A percentile compares a stretch with the other conserved stretches of the same genome.
Evolutionary conservation across 805 yeast species (phyloP).

Genomic region (Brettanomyces nanus): DNA sequence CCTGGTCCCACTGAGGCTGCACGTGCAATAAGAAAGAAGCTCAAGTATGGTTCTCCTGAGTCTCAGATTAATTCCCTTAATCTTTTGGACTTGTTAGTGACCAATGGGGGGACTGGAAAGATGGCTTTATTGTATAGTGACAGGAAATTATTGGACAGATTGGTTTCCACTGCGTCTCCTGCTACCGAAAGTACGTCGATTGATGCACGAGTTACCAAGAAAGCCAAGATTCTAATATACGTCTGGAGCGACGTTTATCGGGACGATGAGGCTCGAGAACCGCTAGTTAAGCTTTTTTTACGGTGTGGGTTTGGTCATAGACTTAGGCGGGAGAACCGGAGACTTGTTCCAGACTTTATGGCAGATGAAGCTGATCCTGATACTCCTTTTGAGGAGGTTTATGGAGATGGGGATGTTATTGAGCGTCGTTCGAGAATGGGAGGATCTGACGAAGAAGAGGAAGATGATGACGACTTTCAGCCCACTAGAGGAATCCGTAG

Average conservation of each 20-base stretch:
- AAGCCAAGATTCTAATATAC: constrained; percentile 41
- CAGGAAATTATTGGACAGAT: constrained; percentile 54
- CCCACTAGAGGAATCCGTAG: constrained; percentile 1
- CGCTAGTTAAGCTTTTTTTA: constrained; percentile 39
- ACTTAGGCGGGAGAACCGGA: constrained; percentile 4
- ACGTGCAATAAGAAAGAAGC: constrained; percentile 76
- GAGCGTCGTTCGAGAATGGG: constrained; percentile 4
- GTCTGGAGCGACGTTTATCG: constrained; percentile 61
- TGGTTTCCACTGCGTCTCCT: constrained; percentile 40
- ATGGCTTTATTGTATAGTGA: constrained; percentile 54
- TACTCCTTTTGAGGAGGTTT: constrained; percentile 22
- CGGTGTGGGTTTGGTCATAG: constrained; percentile 7
- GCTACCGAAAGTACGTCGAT: constrained; percentile 20
- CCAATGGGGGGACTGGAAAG: constrained; percentile 39
- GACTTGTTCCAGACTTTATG: constrained; percentile 35
- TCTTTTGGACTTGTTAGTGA: constrained; percentile 50
- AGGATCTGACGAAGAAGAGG: background rate
- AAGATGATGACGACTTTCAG: background rate
- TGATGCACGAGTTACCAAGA: constrained; percentile 36
- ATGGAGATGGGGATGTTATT: constrained; percentile 21
- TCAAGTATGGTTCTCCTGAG: constrained; percentile 69
- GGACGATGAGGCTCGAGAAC: constrained; percentile 40
- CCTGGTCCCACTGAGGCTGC: constrained; percentile 71
- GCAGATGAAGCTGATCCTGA: constrained; percentile 41
- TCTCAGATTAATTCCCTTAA: constrained; percentile 62